phyloP scores from a whole-genome alignment of 352 stramenopile genomes.

The Phytophthora hibernalis region DNA sequence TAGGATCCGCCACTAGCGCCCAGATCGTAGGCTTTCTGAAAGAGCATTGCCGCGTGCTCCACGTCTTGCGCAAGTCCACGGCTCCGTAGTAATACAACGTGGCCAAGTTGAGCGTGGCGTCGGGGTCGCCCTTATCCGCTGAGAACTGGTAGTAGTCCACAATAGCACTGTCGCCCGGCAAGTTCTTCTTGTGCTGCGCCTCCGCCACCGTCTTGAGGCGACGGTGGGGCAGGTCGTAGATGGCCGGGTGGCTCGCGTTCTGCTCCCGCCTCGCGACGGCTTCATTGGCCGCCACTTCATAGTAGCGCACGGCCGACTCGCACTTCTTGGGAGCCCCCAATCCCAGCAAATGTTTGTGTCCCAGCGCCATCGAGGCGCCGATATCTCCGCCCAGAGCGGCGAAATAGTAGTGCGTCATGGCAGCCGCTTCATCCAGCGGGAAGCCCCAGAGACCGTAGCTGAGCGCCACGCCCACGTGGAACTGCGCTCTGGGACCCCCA shows the following conservation, averaged over 20 bases:
- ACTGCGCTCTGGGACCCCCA: slow-evolving; percentile 76
- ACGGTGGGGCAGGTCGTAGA: slow-evolving; percentile 78
- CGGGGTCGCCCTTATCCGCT: slow-evolving; percentile 86
- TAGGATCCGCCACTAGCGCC: slow-evolving; percentile 73
- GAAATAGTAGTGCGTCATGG: slow-evolving; percentile 89
- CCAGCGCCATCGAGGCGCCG: slow-evolving; percentile 77
- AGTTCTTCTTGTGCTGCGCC: slow-evolving; percentile 83
- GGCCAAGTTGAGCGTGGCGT: slow-evolving; percentile 86
- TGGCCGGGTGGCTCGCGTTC: slow-evolving; percentile 60
- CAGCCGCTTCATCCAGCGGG: slow-evolving; percentile 62
- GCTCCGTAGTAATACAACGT: slow-evolving; percentile 88
- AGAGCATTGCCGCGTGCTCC: slow-evolving; percentile 62
- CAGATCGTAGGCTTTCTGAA: slow-evolving; percentile 80
- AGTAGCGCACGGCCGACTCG: slow-evolving; percentile 87
- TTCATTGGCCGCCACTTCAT: slow-evolving; percentile 87
- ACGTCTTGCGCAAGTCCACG: slow-evolving; percentile 79
- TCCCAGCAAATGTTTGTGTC: slow-evolving; percentile 80
- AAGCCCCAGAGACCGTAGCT: slow-evolving; percentile 86
- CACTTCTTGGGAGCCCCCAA: slow-evolving; percentile 82
- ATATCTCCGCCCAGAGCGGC: slow-evolving; percentile 73
- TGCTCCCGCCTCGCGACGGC: slow-evolving; percentile 70
- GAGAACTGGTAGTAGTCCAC: slow-evolving; percentile 93
- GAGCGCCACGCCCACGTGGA: slow-evolving; percentile 85
- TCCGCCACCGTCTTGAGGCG: slow-evolving; percentile 79
- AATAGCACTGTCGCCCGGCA: slow-evolving; percentile 75